Evolutionary conservation across 176 grass and related monocot species (phyloP).

Genomic region (Triticum timopheevii): DNA sequence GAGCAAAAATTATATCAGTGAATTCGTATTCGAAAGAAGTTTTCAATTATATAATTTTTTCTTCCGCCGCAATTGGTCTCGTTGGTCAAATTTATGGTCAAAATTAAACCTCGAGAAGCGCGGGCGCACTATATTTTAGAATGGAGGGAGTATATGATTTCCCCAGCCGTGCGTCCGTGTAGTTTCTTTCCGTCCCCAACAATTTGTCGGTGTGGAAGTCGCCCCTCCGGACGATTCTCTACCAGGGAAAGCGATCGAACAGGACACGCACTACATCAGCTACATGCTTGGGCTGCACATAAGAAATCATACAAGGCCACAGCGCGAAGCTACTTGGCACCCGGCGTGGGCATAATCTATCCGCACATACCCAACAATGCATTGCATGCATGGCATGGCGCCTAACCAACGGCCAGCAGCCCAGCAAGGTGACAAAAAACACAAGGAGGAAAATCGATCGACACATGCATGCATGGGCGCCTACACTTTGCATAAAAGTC

Average conservation of each 20-base stretch:
- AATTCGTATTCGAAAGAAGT: no score
- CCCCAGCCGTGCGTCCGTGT: background rate
- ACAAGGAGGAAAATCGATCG: background rate
- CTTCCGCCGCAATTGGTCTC: no score
- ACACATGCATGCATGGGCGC: background rate
- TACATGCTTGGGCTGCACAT: background rate
- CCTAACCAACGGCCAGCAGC: background rate
- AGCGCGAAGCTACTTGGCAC: slow-evolving; percentile 16
- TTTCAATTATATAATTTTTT: no score
- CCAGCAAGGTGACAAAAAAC: background rate
- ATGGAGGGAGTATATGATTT: background rate
- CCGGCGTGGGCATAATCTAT: slow-evolving; percentile 26
- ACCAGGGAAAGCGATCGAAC: background rate
- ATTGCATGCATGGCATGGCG: background rate
- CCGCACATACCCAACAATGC: background rate
- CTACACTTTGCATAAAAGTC: background rate
- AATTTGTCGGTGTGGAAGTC: slow-evolving; percentile 34
- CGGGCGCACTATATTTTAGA: no score
- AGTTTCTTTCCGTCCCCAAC: background rate
- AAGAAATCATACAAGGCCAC: background rate
- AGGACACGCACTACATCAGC: slow-evolving; percentile 5
- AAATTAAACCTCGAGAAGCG: no score
- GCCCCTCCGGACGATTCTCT: background rate
- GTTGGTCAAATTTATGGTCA: no score
- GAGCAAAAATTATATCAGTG: no score